Conservation (phyloP, 2,329 filamentous ascomycete genomes). For the Didymella exigua region DNA sequence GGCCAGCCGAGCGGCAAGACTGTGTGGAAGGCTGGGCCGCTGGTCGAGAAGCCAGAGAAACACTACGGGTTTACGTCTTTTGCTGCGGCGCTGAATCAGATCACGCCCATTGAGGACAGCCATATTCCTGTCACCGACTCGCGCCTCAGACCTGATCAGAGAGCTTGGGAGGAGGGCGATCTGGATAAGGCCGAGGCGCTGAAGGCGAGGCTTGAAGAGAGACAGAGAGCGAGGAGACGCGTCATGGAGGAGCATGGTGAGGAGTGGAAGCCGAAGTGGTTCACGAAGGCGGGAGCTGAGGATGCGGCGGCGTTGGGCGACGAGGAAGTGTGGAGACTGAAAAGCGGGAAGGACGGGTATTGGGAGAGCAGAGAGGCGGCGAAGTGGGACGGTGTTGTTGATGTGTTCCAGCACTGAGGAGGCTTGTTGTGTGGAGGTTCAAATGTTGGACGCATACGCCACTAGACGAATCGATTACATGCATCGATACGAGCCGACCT, state of each 20-base stretch:
- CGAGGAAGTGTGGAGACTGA: slow-evolving; percentile 66
- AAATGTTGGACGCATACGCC: neutral
- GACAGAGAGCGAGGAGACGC: slow-evolving; percentile 75
- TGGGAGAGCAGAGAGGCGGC: slow-evolving; percentile 83
- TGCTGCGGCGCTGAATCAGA: slow-evolving; percentile 83
- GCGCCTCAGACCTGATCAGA: slow-evolving; percentile 84
- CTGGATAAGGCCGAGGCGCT: slow-evolving; percentile 82
- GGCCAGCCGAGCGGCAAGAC: slow-evolving; percentile 66
- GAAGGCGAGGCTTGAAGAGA: slow-evolving; percentile 85
- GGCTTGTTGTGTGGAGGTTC: neutral
- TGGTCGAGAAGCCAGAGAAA: slow-evolving; percentile 78
- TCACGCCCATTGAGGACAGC: slow-evolving; percentile 77
- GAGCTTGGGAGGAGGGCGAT: slow-evolving; percentile 79
- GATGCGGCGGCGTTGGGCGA: slow-evolving; percentile 42
- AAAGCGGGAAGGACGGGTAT: slow-evolving; percentile 83
- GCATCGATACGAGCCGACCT: neutral
- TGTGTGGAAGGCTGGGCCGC: slow-evolving; percentile 77
- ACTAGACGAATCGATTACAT: neutral
- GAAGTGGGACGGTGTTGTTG: slow-evolving; percentile 65
- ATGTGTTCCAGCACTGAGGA: slow-evolving; percentile 56
- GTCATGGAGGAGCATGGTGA: slow-evolving; percentile 77
- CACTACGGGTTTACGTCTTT: slow-evolving; percentile 90
- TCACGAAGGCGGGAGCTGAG: slow-evolving; percentile 64
- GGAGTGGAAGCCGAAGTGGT: slow-evolving; percentile 80
- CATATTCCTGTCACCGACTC: slow-evolving; percentile 82